phyloP scores from a whole-genome alignment of 2,329 filamentous ascomycete species.

The Paecilomyces formosus region DNA sequence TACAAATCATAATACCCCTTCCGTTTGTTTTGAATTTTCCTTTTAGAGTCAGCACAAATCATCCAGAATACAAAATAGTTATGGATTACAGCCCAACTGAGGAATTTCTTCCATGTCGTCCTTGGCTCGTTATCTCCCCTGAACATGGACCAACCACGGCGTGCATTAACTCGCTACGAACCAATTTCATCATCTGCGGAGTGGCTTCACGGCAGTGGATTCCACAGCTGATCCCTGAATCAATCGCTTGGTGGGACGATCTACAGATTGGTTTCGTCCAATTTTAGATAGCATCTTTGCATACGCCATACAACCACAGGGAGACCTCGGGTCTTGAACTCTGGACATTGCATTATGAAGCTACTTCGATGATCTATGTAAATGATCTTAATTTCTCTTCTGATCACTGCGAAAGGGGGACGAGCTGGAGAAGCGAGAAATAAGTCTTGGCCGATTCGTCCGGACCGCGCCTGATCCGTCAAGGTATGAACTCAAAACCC shows the following conservation, averaged over 20 bases:
- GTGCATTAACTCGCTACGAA: not conserved
- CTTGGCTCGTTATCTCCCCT: not conserved
- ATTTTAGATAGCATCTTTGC: not conserved
- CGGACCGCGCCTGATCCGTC: not conserved
- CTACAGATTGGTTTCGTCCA: not conserved
- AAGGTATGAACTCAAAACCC: not conserved
- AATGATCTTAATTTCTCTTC: not conserved
- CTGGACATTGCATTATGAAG: not conserved
- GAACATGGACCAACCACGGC: not conserved
- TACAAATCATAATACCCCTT: not conserved
- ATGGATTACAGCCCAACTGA: not conserved
- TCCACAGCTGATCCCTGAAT: not conserved
- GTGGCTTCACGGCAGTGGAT: not conserved
- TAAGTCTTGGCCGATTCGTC: not conserved
- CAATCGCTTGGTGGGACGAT: not conserved
- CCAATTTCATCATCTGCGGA: not conserved
- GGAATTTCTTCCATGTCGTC: not conserved
- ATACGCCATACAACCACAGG: not conserved
- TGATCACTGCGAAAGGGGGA: not conserved
- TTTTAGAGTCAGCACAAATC: not conserved
- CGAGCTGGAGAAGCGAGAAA: not conserved
- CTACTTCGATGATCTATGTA: not conserved
- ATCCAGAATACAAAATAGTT: not conserved
- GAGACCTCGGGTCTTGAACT: not conserved
- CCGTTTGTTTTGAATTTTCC: not conserved